Percentiles rank a stretch among this genome's conserved stretches.
Conservation (phyloP, 139 green algal genomes). For the Gonium pectorale region DNA sequence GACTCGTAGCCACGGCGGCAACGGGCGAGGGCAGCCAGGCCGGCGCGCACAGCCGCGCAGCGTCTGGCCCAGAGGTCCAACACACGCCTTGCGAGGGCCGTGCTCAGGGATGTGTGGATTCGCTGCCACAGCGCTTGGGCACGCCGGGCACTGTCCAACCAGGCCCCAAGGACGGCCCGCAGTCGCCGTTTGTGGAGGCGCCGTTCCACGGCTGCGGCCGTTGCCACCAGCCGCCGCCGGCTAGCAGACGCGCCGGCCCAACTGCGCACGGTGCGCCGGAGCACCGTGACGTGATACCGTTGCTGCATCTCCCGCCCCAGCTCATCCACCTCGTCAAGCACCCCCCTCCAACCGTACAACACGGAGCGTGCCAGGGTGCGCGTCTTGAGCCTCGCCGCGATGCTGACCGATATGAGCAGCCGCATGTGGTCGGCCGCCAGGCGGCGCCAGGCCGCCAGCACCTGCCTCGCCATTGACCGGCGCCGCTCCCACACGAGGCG, state of each 20-base stretch:
- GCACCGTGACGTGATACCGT: background rate
- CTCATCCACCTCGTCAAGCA: background rate
- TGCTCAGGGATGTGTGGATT: no score
- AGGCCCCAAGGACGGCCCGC: background rate
- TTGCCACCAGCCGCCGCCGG: background rate
- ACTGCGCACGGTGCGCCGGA: background rate
- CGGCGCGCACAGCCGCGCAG: background rate
- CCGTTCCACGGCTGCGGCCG: background rate
- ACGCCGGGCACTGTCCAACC: background rate
- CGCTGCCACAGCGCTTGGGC: background rate
- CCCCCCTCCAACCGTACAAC: background rate
- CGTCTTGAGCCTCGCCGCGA: background rate
- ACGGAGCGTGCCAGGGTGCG: background rate
- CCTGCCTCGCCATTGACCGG: background rate
- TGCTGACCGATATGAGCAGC: background rate
- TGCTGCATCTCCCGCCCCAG: background rate
- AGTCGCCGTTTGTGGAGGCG: background rate
- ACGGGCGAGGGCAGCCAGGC: background rate
- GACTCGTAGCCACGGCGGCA: background rate
- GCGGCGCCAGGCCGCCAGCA: conserved; percentile 13
- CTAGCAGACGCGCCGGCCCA: background rate
- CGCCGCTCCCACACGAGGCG: background rate
- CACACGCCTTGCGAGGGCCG: background rate
- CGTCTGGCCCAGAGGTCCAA: conserved; percentile 6
- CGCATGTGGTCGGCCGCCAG: background rate